These are phyloP conservation scores for Agarophyton chilense DNA, from an alignment of 23 red algal genomes.

Conservation along the genomic window DNA sequence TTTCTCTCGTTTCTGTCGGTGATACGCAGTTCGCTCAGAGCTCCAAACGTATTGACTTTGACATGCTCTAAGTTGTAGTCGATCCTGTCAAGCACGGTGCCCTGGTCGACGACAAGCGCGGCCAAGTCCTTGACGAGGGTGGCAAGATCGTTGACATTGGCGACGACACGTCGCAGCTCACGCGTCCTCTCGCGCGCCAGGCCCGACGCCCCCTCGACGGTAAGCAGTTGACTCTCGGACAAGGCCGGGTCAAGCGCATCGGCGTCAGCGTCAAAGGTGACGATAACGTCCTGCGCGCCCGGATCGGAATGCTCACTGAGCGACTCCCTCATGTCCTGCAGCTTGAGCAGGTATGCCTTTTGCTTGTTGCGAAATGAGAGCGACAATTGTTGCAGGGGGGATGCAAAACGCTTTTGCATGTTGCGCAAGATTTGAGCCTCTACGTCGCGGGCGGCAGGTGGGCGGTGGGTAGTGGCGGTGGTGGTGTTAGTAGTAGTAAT, in stretches of 20 bases:
- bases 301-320: neutral
- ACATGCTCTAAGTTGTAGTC: slow-evolving; percentile 94
- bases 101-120: slow-evolving; percentile 87
- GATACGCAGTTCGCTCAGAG: slow-evolving; percentile 77
- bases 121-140: slow-evolving; percentile 85
- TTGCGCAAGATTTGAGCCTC: slow-evolving; percentile 67
- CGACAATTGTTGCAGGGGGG: slow-evolving; percentile 73
- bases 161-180: slow-evolving; percentile 63
- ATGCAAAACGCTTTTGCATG: slow-evolving; percentile 82
- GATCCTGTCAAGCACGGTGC: slow-evolving; percentile 90
- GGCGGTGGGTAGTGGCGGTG: neutral
- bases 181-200: slow-evolving; percentile 59
- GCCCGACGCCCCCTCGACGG: slow-evolving; percentile 42
- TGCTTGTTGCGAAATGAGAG: slow-evolving; percentile 80
- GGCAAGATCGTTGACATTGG: slow-evolving; percentile 88
- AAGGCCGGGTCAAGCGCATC: slow-evolving; percentile 61
- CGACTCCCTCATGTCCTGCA: slow-evolving; percentile 68
- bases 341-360: slow-evolving; percentile 77
- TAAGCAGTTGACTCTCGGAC: slow-evolving; percentile 51
- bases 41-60: slow-evolving; percentile 59
- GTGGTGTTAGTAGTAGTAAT: slow-evolving; percentile 28
- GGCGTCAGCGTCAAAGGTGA: neutral
- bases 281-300: neutral
- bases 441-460: neutral
- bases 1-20: slow-evolving; percentile 74